Base-by-base conservation (phyloP, 345 rosid genomes). In the Alliaria petiolata region DNA sequence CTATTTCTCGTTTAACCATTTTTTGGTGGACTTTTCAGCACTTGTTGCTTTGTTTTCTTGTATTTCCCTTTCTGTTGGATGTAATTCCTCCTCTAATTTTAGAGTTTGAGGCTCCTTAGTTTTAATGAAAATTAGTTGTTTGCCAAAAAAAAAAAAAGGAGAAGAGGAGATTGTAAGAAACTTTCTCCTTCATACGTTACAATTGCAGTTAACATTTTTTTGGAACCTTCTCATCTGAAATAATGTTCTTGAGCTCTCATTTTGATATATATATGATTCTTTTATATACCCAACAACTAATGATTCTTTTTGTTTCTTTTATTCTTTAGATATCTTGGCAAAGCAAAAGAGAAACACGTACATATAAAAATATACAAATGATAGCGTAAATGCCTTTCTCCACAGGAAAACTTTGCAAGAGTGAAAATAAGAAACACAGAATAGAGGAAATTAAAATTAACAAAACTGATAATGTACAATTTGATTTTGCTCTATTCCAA, bases 161-260 rank as follows among this genome's bases (percentile, higher is more conserved):
- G n/a, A n/a, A n/a, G n/a, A n/a, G n/a, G n/a, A 87, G 75, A 91
- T 93, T 38, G 96, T 89, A n/a, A 91, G 89, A 82, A 91, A 89
- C 75, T 93, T 93, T 82, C 92, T 93, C 53, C 95, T 93, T 76
- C 89, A 82, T 77, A 91, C 97, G 28, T 72, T 93, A 87, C 97
- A 93, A 71, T 82, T 93, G 57, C 98, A 93, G 97, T 97, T 93
- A 87, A 62, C 46, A 50, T 45, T 62, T 3, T 62, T 51, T 20
- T 28, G n/a, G 1, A 35, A 44, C 26, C 19, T 42, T 56, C 28
- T 66, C n/a, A 9, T 17, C 50, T 40, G 9, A 19, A 25, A 59
- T 7, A 16, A 7, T 58, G 38, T 26, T 66, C 59, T 56, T 65
- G 45, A 36, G 8, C n/a, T n/a, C n/a, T n/a, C n/a, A n/a, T n/a